A percentile compares a stretch with the other conserved stretches of the same genome.
phyloP scores from a whole-genome alignment of 2,329 filamentous ascomycete species.

The Talaromyces sp. region DNA sequence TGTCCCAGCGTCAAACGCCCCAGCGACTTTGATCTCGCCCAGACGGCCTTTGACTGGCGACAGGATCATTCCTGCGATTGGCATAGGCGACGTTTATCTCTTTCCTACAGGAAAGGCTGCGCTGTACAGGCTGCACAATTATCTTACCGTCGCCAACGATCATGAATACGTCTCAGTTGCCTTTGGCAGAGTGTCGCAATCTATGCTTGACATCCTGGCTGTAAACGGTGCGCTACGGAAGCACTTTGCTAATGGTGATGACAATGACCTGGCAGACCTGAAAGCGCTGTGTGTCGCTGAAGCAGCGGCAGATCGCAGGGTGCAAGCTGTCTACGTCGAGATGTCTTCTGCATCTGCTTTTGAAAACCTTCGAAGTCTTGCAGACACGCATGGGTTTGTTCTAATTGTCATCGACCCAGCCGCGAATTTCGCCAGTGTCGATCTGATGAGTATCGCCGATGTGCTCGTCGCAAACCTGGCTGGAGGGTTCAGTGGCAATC shows the following conservation, averaged over 20 bases:
- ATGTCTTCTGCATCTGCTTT: neutral
- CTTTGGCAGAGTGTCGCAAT: neutral
- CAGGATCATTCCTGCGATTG: neutral
- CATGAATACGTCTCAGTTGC: neutral
- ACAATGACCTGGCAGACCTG: neutral
- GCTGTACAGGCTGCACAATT: neutral
- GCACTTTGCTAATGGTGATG: neutral
- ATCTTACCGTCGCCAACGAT: neutral
- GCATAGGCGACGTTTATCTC: neutral
- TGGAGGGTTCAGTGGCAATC: slow-evolving; percentile 55
- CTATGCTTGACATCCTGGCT: neutral
- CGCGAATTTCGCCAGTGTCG: slow-evolving; percentile 31
- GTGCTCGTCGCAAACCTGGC: slow-evolving; percentile 50
- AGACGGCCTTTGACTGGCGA: neutral
- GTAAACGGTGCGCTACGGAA: neutral
- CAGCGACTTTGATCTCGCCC: neutral
- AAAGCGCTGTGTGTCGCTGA: neutral
- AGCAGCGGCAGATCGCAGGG: neutral
- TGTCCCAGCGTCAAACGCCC: neutral
- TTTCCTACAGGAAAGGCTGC: neutral
- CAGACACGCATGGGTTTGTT: slow-evolving; percentile 27
- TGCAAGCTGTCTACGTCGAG: slow-evolving; percentile 1
- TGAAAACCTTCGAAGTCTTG: slow-evolving; percentile 35
- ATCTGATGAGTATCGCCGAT: slow-evolving; percentile 47
- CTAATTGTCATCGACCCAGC: slow-evolving; percentile 36